Base-by-base conservation (phyloP, 2,329 filamentous ascomycete species). In the Pseudogymnoascus sp. region DNA sequence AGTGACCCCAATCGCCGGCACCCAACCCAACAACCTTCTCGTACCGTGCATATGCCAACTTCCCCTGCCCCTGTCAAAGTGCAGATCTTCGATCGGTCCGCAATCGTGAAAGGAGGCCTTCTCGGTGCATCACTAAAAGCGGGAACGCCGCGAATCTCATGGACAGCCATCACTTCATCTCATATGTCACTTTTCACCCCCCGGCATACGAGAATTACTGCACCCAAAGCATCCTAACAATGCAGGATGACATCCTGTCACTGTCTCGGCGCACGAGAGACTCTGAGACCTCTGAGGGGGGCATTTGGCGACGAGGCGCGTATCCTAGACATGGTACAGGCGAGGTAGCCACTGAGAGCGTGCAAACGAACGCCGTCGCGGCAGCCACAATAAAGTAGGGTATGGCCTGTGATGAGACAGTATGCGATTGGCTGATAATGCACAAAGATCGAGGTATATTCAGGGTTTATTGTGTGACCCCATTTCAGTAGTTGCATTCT, bases 311-410 rank as follows among this genome's bases (percentile, higher is more conserved):
- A 55, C 8, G 29, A 55, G 49, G 49, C 49, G 49, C 49, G 29
- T 33, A 55, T 21, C 49, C n/a, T 55, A 19, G 49, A 55, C 29
- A 55, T 35, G 16, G 49, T 21, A 55, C 49, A 55, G 49, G 6
- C 49, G 49, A 55, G 29, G 6, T 8, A 7, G 49, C 49, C 29
- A 55, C 10, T 55, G 29, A 55, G 49, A 55, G 6, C 4, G 26
- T 55, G 29, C n/a, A 55, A 55, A 55, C 49, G 49, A 33, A 55
- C 49, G 49, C 49, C 29, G 16, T 7, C 49, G 49, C 49, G 49
- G 49, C 49, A 55, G 49, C 49, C 49, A 55, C 49, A 55, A 8
- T 55, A 33, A 5, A 33, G 29, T 55, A 19, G 29, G 49, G 49
- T 8, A 33, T 55, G 16, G 10, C 11, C 19, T 55, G 4, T 26